phyloP scores from a whole-genome alignment of 495 filamentous ascomycete genomes.

The Alectoria sarmentosa region DNA sequence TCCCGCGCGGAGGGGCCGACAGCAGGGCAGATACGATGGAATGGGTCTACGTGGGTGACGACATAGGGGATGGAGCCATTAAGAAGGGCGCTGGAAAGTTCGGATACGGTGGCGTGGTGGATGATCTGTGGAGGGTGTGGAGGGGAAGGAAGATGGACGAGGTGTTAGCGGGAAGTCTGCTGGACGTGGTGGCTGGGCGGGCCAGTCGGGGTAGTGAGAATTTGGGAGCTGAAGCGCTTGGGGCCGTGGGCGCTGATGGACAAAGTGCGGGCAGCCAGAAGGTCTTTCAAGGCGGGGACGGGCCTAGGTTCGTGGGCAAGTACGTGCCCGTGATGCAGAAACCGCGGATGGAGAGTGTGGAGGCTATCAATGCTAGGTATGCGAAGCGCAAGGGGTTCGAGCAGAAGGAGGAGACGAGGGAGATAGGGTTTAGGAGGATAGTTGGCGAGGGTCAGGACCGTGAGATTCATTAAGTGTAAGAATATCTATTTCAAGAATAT shows the following conservation, averaged over 20 bases:
- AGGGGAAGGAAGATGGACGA: conserved; percentile 82
- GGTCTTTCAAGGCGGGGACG: conserved; percentile 65
- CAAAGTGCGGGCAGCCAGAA: conserved; percentile 40
- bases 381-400: conserved; percentile 59
- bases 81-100: conserved; percentile 45
- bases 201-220: conserved; percentile 29
- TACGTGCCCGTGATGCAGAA: conserved; percentile 69
- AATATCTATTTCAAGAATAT: not conserved
- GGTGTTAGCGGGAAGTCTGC: conserved; percentile 59
- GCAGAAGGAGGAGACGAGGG: conserved; percentile 15
- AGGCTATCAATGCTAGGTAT: conserved; percentile 72
- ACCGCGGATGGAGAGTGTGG: conserved; percentile 52
- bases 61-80: conserved; percentile 26
- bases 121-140: conserved; percentile 75
- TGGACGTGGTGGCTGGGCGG: conserved; percentile 54
- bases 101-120: conserved; percentile 60
- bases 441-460: not conserved
- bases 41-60: conserved; percentile 71
- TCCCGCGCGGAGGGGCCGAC: conserved; percentile 52
- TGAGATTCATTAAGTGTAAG: not conserved
- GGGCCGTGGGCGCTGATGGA: conserved; percentile 29
- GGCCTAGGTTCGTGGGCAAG: conserved; percentile 48
- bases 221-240: no score
- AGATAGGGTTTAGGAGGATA: not conserved
- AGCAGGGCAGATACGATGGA: conserved; percentile 55